Evolutionary conservation across 441 rosid genomes (phyloP).

Genomic region (Syzygium syzygioides): DNA sequence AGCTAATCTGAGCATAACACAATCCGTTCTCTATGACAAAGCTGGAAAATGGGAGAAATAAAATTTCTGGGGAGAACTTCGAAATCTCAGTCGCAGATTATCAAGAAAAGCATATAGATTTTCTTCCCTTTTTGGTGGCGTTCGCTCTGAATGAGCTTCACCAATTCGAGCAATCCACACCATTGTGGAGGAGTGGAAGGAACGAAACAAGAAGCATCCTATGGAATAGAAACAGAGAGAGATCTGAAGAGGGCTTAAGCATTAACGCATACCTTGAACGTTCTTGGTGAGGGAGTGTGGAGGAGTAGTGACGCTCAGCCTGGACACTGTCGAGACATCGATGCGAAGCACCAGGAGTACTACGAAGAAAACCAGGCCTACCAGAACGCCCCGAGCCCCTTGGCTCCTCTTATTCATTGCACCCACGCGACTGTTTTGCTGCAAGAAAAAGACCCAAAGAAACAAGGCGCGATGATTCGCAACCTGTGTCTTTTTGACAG

Average conservation of each 20-base stretch:
- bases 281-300: neutral
- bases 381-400: neutral
- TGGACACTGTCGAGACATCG: neutral
- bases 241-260: neutral
- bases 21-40: neutral
- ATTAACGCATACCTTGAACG: neutral
- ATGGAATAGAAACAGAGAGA: neutral
- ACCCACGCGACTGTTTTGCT: neutral
- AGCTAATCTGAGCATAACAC: neutral
- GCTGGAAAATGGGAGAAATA: neutral
- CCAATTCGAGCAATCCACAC: neutral
- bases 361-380: neutral
- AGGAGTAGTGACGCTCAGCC: neutral
- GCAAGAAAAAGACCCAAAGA: neutral
- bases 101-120: neutral
- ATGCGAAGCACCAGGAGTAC: neutral
- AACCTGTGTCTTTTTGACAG: neutral
- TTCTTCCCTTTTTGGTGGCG: neutral
- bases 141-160: neutral
- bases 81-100: neutral
- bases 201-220: neutral
- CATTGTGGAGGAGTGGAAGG: neutral
- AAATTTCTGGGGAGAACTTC: neutral
- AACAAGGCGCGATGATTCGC: neutral
- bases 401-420: neutral